Base-by-base conservation (phyloP, 2,329 filamentous ascomycete species). In the Trichoderma arundinaceum region DNA sequence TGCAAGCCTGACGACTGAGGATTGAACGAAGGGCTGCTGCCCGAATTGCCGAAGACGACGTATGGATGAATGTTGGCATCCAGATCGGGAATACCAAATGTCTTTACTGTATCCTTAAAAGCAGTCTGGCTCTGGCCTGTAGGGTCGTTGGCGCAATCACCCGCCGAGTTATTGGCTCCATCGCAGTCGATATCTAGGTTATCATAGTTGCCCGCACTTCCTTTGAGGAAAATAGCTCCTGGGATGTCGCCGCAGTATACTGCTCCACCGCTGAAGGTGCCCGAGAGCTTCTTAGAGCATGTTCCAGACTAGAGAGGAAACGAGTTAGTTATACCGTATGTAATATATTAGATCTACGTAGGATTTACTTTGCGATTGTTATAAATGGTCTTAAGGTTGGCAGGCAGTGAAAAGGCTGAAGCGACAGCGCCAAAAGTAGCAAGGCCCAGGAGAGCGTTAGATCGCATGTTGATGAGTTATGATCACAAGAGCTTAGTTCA, bases 241-340 rank as follows among this genome's bases (percentile, higher is more conserved):
- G 74, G 73, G 43, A 85, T 78, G 13, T 77, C 70, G 67, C 77
- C 17, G 70, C 68, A 70, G 67, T 70, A 69, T 15, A 57, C 56
- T 22, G 67, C 59, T 19, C 71, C 64, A 32, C 67, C 65, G 9
- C 33, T 49, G 35, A 68, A 68, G 3, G 62, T 52, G 13, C 39
- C 57, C 7, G 68, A 69, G 9, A 69, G 49, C 28, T 72, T 70
- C 66, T 69, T 74, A 65, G 63, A 66, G 28, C 71, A 69, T 32
- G 70, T 69, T 39, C 74, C 74, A 2, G 77, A 74, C 73, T 81
- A 35, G 15, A 22, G 32, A 4, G 8, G n/a, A 35, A 33, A 39
- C 8, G 1, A n/a, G 35, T 67, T 41, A 56, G 53, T 32, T 19
- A 7, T 9, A 9, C 5, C 4, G 12, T 12, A 12, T 4, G 10